phyloP scores from a whole-genome alignment of 768 basidiomycete genomes.

The Panaeolus papilionaceus region DNA sequence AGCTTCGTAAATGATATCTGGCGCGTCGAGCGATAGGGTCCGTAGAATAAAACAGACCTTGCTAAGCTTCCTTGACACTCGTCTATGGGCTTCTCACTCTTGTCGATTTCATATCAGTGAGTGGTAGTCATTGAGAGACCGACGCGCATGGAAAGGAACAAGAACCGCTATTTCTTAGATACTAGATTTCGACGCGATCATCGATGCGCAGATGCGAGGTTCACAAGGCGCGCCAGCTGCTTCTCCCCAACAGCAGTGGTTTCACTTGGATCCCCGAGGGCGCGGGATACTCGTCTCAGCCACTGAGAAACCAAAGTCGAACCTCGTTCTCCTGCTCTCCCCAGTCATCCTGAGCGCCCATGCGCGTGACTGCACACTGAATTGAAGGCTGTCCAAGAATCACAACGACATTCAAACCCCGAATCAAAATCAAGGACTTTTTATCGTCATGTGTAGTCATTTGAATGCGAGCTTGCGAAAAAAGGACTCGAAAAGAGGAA shows the following conservation, averaged over 20 bases:
- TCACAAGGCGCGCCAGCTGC: no score
- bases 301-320: background rate
- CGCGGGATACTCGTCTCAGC: background rate
- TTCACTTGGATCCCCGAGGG: conserved; percentile 1
- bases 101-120: background rate
- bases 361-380: background rate
- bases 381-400: conserved; percentile 7
- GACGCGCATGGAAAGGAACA: background rate
- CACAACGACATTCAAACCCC: background rate
- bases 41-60: background rate
- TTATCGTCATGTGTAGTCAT: background rate
- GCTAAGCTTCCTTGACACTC: background rate
- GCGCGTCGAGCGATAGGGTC: background rate
- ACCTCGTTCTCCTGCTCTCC: background rate
- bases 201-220: no score
- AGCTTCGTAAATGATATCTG: background rate
- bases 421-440: background rate
- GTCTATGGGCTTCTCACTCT: background rate
- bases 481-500: background rate
- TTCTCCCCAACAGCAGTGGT: no score
- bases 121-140: background rate
- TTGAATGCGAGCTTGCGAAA: background rate
- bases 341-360: background rate
- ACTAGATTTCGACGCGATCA: background rate
- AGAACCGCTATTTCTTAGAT: background rate